These are phyloP conservation scores for Colletotrichum sp. DNA, from an alignment of 2,329 filamentous ascomycete genomes.

Conservation along the genomic window DNA sequence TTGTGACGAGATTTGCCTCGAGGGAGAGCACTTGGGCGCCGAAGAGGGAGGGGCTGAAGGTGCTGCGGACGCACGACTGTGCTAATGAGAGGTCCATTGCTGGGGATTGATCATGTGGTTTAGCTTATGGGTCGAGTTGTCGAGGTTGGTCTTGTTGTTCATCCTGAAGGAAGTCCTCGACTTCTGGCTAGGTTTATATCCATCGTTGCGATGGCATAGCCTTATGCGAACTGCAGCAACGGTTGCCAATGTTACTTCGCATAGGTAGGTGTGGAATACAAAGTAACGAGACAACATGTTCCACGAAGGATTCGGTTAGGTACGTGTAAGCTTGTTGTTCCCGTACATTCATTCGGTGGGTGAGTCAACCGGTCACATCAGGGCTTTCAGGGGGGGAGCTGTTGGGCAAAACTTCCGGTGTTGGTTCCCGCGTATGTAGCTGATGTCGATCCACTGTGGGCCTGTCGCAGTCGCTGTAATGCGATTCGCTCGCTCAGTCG, in stretches of 20 bases:
- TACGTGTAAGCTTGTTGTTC: background rate
- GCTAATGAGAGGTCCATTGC: background rate
- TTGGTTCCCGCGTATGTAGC: background rate
- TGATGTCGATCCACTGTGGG: background rate
- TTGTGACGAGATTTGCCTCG: slow-evolving; percentile 14
- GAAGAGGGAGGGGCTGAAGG: background rate
- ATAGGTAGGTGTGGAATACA: background rate
- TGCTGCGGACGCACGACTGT: background rate
- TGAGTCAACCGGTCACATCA: slow-evolving; percentile 11
- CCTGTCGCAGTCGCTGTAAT: background rate
- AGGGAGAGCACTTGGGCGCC: slow-evolving; percentile 20
- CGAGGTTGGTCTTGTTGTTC: background rate
- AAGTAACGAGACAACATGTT: background rate
- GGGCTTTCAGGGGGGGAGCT: background rate
- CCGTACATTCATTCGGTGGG: background rate
- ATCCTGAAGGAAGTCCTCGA: too few relatives aligned
- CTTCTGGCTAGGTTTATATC: background rate
- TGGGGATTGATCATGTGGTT: background rate
- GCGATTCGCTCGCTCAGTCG: background rate
- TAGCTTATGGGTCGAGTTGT: background rate
- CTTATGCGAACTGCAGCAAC: background rate
- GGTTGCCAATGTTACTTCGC: background rate
- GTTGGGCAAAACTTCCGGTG: background rate
- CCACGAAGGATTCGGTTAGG: background rate
- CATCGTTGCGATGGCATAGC: background rate